phyloP scores from a whole-genome alignment of 331 rosid genomes.

The Quercus tomentella region DNA sequence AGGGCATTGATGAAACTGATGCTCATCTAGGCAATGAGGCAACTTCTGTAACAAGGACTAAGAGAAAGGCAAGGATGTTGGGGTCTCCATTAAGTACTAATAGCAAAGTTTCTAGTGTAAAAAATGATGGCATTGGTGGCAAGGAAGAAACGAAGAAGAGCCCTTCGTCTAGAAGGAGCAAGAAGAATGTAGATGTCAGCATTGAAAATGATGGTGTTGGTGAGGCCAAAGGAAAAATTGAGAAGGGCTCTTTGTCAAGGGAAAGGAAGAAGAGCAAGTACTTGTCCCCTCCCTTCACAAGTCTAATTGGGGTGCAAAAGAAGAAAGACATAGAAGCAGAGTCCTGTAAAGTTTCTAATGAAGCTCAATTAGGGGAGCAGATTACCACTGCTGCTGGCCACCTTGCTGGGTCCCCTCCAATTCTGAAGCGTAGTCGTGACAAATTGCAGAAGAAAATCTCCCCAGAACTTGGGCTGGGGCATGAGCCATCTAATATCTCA shows the following conservation, averaged over 20 bases:
- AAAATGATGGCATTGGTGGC: slow-evolving; percentile 18
- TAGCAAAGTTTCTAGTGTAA: slow-evolving; percentile 3
- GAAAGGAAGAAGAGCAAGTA: slow-evolving; percentile 86
- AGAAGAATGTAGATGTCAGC: slow-evolving; percentile 11
- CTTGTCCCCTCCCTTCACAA: slow-evolving; percentile 82
- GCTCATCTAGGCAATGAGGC: slow-evolving; percentile 2
- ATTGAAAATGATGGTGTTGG: slow-evolving; percentile 3
- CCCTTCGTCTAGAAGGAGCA: neutral
- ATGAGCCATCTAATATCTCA: slow-evolving; percentile 15
- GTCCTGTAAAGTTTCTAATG: slow-evolving; percentile 12
- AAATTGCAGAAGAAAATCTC: slow-evolving; percentile 22
- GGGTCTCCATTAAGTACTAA: slow-evolving; percentile 17
- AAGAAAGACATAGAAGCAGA: slow-evolving; percentile 32
- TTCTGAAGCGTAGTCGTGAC: slow-evolving; percentile 16
- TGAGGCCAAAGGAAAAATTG: slow-evolving; percentile 17
- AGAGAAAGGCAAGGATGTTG: slow-evolving; percentile 12
- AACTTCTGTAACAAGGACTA: slow-evolving; percentile 24
- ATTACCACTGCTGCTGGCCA: slow-evolving; percentile 20
- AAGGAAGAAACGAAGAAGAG: slow-evolving; percentile 15
- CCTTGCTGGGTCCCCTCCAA: slow-evolving; percentile 15
- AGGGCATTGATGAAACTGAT: slow-evolving; percentile 19
- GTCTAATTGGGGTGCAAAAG: slow-evolving; percentile 23
- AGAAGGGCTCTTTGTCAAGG: slow-evolving; percentile 33
- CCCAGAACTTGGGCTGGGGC: slow-evolving; percentile 13
- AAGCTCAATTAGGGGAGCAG: slow-evolving; percentile 16